phyloP scores from a whole-genome alignment of 108 stramenopile genomes.

The Hondaea fermentalgiana region DNA sequence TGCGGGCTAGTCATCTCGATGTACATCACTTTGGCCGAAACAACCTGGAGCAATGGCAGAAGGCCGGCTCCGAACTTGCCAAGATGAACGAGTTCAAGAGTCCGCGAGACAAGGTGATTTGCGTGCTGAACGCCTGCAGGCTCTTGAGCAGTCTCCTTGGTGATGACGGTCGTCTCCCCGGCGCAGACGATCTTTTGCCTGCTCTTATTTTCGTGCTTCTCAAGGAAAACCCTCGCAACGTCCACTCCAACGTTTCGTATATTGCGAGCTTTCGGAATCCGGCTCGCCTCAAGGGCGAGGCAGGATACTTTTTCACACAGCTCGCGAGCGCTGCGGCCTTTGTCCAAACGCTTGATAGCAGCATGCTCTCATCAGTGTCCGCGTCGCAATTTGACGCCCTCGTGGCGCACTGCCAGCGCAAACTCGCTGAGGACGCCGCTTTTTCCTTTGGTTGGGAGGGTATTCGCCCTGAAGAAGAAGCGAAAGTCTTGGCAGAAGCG shows the following conservation, averaged over 20 bases:
- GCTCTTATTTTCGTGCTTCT: constrained; percentile 48
- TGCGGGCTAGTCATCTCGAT: neutral
- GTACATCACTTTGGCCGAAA: neutral
- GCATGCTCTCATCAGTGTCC: neutral
- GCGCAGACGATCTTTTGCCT: constrained; percentile 52
- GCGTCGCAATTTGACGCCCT: neutral
- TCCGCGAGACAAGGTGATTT: constrained; percentile 25
- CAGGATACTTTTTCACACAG: constrained; percentile 53
- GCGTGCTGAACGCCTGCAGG: constrained; percentile 11
- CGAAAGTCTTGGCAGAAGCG: neutral
- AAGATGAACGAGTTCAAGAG: constrained; percentile 22
- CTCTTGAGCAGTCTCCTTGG: constrained; percentile 11
- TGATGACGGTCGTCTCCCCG: neutral
- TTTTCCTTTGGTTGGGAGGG: neutral
- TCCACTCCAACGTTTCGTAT: constrained; percentile 44
- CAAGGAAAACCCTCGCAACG: constrained; percentile 29
- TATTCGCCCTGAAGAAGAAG: neutral
- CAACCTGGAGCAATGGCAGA: neutral
- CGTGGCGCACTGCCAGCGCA: neutral
- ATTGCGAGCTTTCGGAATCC: constrained; percentile 43
- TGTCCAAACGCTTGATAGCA: constrained; percentile 27
- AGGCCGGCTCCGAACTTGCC: constrained; percentile 17
- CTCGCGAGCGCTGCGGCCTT: constrained; percentile 42
- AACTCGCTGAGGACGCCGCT: neutral
- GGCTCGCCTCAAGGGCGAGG: constrained; percentile 36